Percentiles rank a stretch among this genome's conserved stretches.
Conservation (phyloP, 352 stramenopile species). For the Globisporangium paroecandrum region DNA sequence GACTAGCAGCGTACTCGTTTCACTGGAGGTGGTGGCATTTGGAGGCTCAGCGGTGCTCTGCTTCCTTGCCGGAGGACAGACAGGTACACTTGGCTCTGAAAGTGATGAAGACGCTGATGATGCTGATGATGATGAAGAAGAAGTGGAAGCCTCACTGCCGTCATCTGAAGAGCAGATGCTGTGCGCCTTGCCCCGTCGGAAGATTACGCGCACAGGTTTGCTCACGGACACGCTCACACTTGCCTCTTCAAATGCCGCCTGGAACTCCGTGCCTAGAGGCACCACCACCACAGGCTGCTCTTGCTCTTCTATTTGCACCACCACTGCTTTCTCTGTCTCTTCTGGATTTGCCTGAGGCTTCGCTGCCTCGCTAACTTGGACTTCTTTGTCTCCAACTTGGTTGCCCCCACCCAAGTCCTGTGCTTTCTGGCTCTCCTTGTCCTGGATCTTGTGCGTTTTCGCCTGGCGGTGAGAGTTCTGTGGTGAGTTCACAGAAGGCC, state of each 20-base stretch:
- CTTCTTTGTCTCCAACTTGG: background rate
- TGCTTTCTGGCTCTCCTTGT: background rate
- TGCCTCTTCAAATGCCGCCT: background rate
- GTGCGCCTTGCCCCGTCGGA: constrained; percentile 28
- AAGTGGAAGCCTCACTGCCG: constrained; percentile 12
- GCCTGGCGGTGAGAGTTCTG: constrained; percentile 2
- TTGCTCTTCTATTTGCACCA: constrained; percentile 11
- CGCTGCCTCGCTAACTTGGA: background rate
- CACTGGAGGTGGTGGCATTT: background rate
- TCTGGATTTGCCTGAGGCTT: background rate
- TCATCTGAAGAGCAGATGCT: constrained; percentile 16
- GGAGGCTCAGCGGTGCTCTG: background rate
- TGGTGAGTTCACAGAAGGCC: constrained; percentile 12
- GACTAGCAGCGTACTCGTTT: background rate
- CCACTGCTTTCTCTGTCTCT: background rate
- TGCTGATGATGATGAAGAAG: constrained; percentile 2
- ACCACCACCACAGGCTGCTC: constrained; percentile 10
- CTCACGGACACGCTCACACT: constrained; percentile 13
- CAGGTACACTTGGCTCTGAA: background rate
- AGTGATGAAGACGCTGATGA: background rate
- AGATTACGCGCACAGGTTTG: constrained; percentile 34
- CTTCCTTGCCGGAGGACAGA: background rate
- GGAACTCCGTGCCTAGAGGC: background rate
- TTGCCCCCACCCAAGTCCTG: background rate
- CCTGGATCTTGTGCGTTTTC: background rate